Percentiles rank a stretch among this genome's conserved stretches.
phyloP scores from a whole-genome alignment of 768 basidiomycete genomes.

The Agaricus subrufescens region DNA sequence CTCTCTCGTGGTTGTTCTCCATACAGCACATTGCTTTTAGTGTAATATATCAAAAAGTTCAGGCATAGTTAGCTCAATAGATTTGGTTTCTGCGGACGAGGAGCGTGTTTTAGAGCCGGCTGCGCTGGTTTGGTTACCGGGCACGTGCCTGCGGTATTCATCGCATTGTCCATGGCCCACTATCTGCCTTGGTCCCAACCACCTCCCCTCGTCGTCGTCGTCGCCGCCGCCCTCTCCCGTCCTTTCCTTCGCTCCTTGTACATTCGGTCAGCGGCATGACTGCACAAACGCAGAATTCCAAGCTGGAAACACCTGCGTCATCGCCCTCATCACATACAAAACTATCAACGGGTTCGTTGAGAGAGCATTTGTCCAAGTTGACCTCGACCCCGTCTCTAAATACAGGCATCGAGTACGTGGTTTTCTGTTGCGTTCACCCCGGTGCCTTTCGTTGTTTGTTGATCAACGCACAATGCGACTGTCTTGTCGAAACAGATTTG shows the following conservation, averaged over 20 bases:
- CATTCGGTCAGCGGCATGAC: not conserved
- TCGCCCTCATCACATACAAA: slow-evolving; percentile 29
- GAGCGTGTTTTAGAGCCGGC: not conserved
- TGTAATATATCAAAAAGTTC: slow-evolving; percentile 7
- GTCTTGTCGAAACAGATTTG: slow-evolving; percentile 49
- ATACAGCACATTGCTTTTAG: not conserved
- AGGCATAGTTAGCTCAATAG: not conserved
- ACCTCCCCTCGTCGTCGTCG: not conserved
- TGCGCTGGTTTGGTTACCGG: not conserved
- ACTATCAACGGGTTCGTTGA: slow-evolving; percentile 59
- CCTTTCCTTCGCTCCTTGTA: not conserved
- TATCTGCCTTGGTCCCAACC: not conserved
- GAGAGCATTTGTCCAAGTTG: slow-evolving; percentile 56
- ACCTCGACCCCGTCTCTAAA: slow-evolving; percentile 58
- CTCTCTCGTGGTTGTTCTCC: not conserved
- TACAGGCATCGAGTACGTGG: slow-evolving; percentile 69
- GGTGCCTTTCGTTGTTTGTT: no score
- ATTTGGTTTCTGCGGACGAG: not conserved
- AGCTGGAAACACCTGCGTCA: not conserved
- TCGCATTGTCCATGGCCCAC: not conserved
- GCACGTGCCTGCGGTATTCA: slow-evolving; percentile 1
- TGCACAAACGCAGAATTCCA: not conserved
- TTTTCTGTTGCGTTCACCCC: not conserved
- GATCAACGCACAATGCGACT: not conserved
- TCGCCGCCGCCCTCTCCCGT: not conserved